Base-by-base conservation (phyloP, 2,329 filamentous ascomycete genomes). In the Botryotinia convoluta region DNA sequence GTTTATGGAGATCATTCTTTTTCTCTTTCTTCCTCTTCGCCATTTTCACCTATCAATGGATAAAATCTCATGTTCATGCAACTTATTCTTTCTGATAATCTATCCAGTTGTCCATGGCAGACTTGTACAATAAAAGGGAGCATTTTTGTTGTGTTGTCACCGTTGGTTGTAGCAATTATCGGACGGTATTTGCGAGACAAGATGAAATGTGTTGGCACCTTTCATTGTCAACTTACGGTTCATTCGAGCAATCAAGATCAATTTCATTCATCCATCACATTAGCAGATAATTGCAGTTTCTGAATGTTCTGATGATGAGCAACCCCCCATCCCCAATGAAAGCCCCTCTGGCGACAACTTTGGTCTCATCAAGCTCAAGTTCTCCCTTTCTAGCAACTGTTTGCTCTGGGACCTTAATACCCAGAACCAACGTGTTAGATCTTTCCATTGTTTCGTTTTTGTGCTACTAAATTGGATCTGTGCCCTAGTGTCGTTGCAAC, bases 121-220 rank as follows among this genome's bases (percentile, higher is more conserved):
- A 42, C 48, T 69, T 18, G 35, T 42, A 69, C 65, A 42, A 57
- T 44, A 10, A 57, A 48, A 42, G 20, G n/a, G 42, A 20, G 18
- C 2, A 22, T 48, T 48, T 35, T 42, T 61, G 51, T 61, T 44
- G 54, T 45, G 18, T 63, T 45, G 39, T 60, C 29, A 59, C 39
- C 8, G 29, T 60, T 44, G 9, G 39, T 29, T 44, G 54, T 69
- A 45, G 51, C 67, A 45, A 61, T 57, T 59, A n/a, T 29, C 62
- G 10, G 26, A 65, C 39, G 18, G 16, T 65, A 39, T 37, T 22
- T 69, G 51, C 22, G 12, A 29, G 39, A 69, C 67, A 45, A 32
- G 37, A 42, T n/a, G 14, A 60, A 69, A 44, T 61, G 68, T 29
- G 68, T 22, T 70, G 68, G 68, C 54, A 70, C 68, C 39, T 45